These are phyloP conservation scores for Tieghemostelium lacteum DNA, from an alignment of 78 protist genomes.

Conservation along the genomic window DNA sequence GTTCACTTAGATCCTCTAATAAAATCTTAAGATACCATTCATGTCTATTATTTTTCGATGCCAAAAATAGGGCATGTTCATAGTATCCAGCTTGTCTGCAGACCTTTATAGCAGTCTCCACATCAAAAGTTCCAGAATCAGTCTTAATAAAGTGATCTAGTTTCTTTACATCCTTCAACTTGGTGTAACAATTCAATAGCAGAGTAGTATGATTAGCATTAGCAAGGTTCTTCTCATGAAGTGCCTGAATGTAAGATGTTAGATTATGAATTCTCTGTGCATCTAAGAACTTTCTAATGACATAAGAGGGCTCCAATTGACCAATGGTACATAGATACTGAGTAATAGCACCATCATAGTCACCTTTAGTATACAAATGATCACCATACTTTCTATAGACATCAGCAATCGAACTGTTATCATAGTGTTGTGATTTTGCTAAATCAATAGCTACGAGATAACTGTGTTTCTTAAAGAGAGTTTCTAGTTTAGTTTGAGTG, in stretches of 20 bases:
- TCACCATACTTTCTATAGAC: conserved; percentile 95
- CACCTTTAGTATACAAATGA: conserved; percentile 90
- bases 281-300: conserved; percentile 95
- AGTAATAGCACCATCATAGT: conserved; percentile 92
- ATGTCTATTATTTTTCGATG: conserved; percentile 75
- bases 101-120: conserved; percentile 95
- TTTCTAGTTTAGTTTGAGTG: conserved; percentile 95
- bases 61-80: conserved; percentile 90
- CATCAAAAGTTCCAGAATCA: conserved; percentile 87
- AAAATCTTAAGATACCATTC: conserved; percentile 91
- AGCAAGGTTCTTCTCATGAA: conserved; percentile 90
- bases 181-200: conserved; percentile 96
- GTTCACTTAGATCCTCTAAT: conserved; percentile 85
- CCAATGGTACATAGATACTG: conserved; percentile 97
- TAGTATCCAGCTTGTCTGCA: conserved; percentile 92
- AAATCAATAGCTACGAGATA: conserved; percentile 91
- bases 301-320: conserved; percentile 96
- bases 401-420: conserved; percentile 83
- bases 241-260: conserved; percentile 92
- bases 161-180: conserved; percentile 90
- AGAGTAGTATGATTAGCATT: conserved; percentile 96
- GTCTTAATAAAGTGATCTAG: conserved; percentile 93
- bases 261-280: conserved; percentile 96
- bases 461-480: conserved; percentile 91
- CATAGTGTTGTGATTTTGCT: conserved; percentile 87